Evolutionary conservation across 768 basidiomycete genomes (phyloP), one percentile per base, ranked within the genome.

Genomic region (Galerina sulciceps): DNA sequence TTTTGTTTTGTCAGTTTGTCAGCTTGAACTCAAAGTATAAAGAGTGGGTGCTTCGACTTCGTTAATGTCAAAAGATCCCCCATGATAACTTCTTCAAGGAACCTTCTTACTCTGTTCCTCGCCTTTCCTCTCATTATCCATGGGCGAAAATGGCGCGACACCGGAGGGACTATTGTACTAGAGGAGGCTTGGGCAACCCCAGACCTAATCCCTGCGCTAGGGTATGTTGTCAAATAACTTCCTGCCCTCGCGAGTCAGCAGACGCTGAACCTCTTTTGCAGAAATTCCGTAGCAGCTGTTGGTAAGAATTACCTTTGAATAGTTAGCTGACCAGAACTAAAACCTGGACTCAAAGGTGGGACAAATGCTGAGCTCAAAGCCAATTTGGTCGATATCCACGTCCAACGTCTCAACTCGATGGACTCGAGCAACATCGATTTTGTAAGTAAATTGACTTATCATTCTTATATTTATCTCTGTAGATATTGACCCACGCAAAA

Each of bases 111-210:
- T 9, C 37, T 9, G 15, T 8, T 54, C 34, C 6, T 41, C 1
- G 17, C 22, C 14, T 42, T 50, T 5, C 6, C 47, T 2, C 40
- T 26, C 2, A 8, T 22, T 13, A 18, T 15, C 2, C 38, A 38
- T 34, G 58, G n/a, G 10, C 36, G 70, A 20, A 57, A 64, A 43
- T 76, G 73, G 72, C 69, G 65, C 23, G 65, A 76, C 53, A 73
- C 65, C 2, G 76, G 76, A 6, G 78, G 78, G 6, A 68, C 72
- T 14, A 78, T 79, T 34, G 69, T 68, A 37, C 66, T 79, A 15
- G 77, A 78, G 57, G 77, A 79, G 62, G 78, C 78, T 0, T 79
- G 74, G 73, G 73, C 73, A 1, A 72, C 70, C 2, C 71, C 75
- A 11, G 72, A 73, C 11, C 71, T 78, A 4, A 38, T 73, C 6